Evolutionary conservation across 805 yeast genomes (phyloP).

Genomic region (Lachancea meyersii): DNA sequence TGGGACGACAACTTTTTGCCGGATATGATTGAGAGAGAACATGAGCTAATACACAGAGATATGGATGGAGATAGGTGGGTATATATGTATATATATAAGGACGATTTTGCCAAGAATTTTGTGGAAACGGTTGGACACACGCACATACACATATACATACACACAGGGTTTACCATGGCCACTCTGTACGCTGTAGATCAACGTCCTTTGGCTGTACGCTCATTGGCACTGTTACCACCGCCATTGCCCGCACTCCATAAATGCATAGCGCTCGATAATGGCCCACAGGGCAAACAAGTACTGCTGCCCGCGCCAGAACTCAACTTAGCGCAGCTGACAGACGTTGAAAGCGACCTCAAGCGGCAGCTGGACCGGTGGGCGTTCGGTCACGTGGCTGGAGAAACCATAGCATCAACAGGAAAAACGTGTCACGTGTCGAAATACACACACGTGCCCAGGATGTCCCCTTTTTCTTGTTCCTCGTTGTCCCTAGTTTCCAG

Average conservation of each 20-base stretch:
- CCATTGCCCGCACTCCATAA: neutral
- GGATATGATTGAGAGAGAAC: no score
- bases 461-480: neutral
- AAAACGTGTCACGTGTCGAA: neutral
- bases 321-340: conserved; percentile 5
- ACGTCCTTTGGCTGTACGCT: neutral
- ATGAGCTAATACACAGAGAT: no score
- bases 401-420: neutral
- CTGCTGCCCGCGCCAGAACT: conserved; percentile 8
- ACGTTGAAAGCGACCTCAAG: conserved; percentile 19
- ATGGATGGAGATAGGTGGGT: no score
- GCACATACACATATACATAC: no score
- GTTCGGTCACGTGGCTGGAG: conserved; percentile 1
- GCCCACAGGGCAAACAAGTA: conserved; percentile 4
- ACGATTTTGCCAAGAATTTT: no score
- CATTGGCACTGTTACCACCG: neutral
- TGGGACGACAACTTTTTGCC: no score
- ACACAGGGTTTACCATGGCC: neutral
- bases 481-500: neutral
- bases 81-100: no score
- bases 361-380: conserved; percentile 18
- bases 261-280: conserved; percentile 6
- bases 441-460: neutral
- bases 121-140: no score
- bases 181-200: conserved; percentile 1